Base-by-base conservation (phyloP, 371 early-diverging fungal genomes). In the Fennellomyces sp. region DNA sequence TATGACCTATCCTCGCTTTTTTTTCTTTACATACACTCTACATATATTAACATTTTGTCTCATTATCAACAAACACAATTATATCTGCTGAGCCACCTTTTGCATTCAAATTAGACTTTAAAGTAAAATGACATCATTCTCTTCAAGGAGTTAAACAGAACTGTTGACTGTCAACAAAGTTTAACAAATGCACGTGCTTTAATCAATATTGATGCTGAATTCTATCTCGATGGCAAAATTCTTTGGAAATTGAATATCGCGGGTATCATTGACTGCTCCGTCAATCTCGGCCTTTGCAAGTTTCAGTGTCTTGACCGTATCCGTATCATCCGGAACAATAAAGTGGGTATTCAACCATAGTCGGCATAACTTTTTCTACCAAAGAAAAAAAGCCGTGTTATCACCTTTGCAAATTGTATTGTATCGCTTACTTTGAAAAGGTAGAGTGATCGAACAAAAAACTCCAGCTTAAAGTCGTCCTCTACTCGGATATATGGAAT, bases 271-370 rank as follows among this genome's bases (percentile, higher is more conserved):
- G 31, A 49, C 52, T 8, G 75, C 73, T 6, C 64, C 28, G 33
- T 78, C 78, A 11, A 78, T 61, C 12, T 81, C 70, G 52, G 63
- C 10, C 69, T 82, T 74, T 58, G 68, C 33, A 23, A 84, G 52
- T 36, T 57, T 31, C 56, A 84, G 21, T 30, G 60, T 30, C 55
- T 66, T 47, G 21, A 65, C 17, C 15, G 51, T 23, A 30, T 30
- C 29, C 1, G 7, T 26, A 47, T 61, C 56, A 31, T 56, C 51
- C 2, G 11, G 59, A 51, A 45, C 45, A 21, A 84, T 58, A 50
- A 87, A 87, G 1, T 67, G 58, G 7, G 86, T 67, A 45, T 87
- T 84, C 38, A 87, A 58, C 78, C 78, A 80, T 61, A 83, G 72
- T 29, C 74, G 79, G 35, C 69, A 80, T n/a, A 75, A 39, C 30